Conservation (phyloP, 2,329 filamentous ascomycete species). For the Alternaria infectoria region DNA sequence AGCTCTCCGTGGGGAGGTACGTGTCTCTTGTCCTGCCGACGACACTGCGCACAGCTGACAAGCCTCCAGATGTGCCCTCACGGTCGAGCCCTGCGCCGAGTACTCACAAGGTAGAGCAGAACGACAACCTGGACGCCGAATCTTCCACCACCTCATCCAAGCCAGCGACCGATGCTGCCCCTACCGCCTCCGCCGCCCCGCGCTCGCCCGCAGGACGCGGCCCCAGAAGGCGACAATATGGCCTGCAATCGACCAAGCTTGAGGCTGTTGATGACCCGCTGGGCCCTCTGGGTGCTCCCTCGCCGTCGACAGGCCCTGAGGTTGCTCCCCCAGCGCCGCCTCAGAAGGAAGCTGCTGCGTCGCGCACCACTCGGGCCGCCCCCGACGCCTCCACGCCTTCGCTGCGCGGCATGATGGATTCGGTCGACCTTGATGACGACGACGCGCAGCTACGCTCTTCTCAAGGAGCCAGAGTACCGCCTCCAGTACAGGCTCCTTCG, state of each 20-base stretch:
- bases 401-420: conserved; percentile 63
- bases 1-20: conserved; percentile 53
- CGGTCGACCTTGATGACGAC: conserved; percentile 73
- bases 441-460: conserved; percentile 52
- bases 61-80: conserved; percentile 54
- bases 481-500: conserved; percentile 62
- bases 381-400: conserved; percentile 61
- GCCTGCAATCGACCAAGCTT: conserved; percentile 77
- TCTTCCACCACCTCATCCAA: conserved; percentile 22
- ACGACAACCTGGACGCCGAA: conserved; percentile 43
- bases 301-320: conserved; percentile 57
- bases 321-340: conserved; percentile 73
- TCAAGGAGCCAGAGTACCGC: conserved; percentile 68
- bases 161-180: conserved; percentile 34
- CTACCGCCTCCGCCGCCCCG: conserved; percentile 50
- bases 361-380: conserved; percentile 54
- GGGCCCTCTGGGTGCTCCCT: conserved; percentile 75
- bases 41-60: conserved; percentile 20
- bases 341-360: conserved; percentile 65
- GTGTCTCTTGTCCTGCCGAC: not conserved
- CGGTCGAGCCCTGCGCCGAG: conserved; percentile 51
- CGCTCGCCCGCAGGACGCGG: conserved; percentile 58
- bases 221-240: conserved; percentile 65
- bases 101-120: conserved; percentile 46
- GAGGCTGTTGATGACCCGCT: conserved; percentile 78